Conservation (phyloP, 1,139 yeast species). For the Meyerozyma sp. region DNA sequence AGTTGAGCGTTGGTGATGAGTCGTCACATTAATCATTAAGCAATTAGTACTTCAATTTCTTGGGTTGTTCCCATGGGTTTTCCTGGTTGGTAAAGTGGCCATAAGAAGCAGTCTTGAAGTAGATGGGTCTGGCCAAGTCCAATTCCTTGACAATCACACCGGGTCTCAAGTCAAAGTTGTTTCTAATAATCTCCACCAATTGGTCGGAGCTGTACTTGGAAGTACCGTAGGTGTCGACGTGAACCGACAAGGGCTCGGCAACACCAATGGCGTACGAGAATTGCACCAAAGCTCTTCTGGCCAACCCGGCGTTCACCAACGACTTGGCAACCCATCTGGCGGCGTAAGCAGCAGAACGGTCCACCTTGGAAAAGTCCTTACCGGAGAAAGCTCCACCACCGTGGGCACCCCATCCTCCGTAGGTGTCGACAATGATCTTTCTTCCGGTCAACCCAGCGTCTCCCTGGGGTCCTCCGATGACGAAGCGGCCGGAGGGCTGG, state of each 20-base stretch:
- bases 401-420: conserved; percentile 99
- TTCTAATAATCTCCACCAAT: conserved; percentile 83
- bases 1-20: conserved; percentile 50
- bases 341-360: conserved; percentile 99
- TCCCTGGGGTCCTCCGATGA: conserved; percentile 99
- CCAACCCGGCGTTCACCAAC: conserved; percentile 87
- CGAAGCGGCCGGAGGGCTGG: conserved; percentile 99
- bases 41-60: conserved; percentile 68
- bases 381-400: conserved; percentile 99
- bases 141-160: conserved; percentile 97
- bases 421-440: conserved; percentile 98
- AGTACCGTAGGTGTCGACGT: conserved; percentile 97
- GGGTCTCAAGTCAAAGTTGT: conserved; percentile 98
- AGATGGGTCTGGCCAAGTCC: conserved; percentile 97
- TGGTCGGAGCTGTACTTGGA: conserved; percentile 84
- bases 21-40: conserved; percentile 44
- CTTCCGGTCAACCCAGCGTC: conserved; percentile 99
- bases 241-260: conserved; percentile 97
- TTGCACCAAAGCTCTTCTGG: conserved; percentile 97
- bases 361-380: conserved; percentile 99
- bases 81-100: conserved; percentile 99
- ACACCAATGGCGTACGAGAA: conserved; percentile 99
- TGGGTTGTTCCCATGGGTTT: conserved; percentile 98
- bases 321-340: conserved; percentile 99
- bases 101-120: conserved; percentile 97